These are phyloP conservation scores for Phytophthora constricta DNA, from an alignment of 352 stramenopile genomes.

Conservation along the genomic window DNA sequence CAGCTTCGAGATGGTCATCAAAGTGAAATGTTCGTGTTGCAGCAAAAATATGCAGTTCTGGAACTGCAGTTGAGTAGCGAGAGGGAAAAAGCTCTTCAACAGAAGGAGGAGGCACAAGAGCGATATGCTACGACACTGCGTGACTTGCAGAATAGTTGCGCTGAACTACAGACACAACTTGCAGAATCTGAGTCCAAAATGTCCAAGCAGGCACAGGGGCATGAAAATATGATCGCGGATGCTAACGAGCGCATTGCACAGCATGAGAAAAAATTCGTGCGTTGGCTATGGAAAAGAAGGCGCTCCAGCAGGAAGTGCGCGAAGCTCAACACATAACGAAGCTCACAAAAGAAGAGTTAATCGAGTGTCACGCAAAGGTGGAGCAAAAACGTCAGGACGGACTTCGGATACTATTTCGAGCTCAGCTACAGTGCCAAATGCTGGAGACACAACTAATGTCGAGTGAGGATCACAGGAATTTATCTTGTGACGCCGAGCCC, in stretches of 20 bases:
- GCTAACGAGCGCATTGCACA: constrained; percentile 9
- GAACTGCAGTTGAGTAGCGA: constrained; percentile 23
- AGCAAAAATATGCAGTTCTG: constrained; percentile 14
- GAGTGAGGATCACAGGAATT: constrained; percentile 22
- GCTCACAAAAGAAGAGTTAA: constrained; percentile 19
- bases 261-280: constrained; percentile 13
- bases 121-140: constrained; percentile 3
- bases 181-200: constrained; percentile 7
- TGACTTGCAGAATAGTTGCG: constrained; percentile 17
- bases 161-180: constrained; percentile 8
- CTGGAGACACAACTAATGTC: constrained; percentile 31
- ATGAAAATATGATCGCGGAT: constrained; percentile 3
- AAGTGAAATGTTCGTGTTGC: constrained; percentile 12
- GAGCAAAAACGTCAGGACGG: constrained; percentile 22
- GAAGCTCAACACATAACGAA: constrained; percentile 20
- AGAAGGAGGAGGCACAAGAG: constrained; percentile 9
- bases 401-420: constrained; percentile 1
- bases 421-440: constrained; percentile 20
- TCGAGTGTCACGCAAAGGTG: constrained; percentile 18
- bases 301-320: constrained; percentile 25
- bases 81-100: constrained; percentile 14
- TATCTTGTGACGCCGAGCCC: not conserved
- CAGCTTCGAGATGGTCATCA: constrained; percentile 5
- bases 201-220: constrained; percentile 6
- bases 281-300: constrained; percentile 25